phyloP scores from a whole-genome alignment of 2,329 filamentous ascomycete species.

The Thermomyces lanuginosus region DNA sequence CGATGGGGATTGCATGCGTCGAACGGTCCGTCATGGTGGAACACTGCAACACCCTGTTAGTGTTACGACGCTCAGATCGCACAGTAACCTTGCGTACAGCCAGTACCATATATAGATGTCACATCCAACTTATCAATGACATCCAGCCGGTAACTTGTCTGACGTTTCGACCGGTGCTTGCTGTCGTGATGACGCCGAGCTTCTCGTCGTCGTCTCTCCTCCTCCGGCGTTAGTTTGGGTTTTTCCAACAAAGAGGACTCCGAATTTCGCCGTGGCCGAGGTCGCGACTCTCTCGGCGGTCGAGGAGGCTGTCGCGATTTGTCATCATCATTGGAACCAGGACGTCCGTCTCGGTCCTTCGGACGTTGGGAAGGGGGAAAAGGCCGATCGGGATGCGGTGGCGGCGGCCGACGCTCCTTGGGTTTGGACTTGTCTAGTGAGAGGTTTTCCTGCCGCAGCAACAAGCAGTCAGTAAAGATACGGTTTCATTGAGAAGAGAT shows the following conservation, averaged over 20 bases:
- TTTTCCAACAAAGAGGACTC: slow-evolving; percentile 45
- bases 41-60: slow-evolving; percentile 42
- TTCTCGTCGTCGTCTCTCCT: slow-evolving; percentile 34
- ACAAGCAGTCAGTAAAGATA: slow-evolving; percentile 11
- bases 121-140: slow-evolving; percentile 95
- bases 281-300: slow-evolving; percentile 5
- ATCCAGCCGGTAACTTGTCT: slow-evolving; percentile 43
- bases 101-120: slow-evolving; percentile 86
- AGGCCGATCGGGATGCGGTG: slow-evolving; percentile 20
- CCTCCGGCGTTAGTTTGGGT: slow-evolving; percentile 33
- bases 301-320: too few relatives aligned
- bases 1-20: slow-evolving; percentile 91
- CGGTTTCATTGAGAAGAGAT: slow-evolving; percentile 3
- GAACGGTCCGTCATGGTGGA: slow-evolving; percentile 95
- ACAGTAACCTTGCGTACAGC: slow-evolving; percentile 66
- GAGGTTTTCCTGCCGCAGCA: slow-evolving; percentile 25
- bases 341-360: slow-evolving; percentile 13
- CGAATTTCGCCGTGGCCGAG: slow-evolving; percentile 42
- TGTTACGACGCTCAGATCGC: too few relatives aligned
- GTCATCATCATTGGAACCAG: too few relatives aligned
- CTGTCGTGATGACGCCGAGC: slow-evolving; percentile 35
- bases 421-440: slow-evolving; percentile 21
- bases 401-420: slow-evolving; percentile 21
- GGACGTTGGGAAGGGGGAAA: slow-evolving; percentile 7
- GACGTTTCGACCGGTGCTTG: slow-evolving; percentile 26